phyloP scores from a whole-genome alignment of 163 green algal species.

The Scenedesmus sp. region DNA sequence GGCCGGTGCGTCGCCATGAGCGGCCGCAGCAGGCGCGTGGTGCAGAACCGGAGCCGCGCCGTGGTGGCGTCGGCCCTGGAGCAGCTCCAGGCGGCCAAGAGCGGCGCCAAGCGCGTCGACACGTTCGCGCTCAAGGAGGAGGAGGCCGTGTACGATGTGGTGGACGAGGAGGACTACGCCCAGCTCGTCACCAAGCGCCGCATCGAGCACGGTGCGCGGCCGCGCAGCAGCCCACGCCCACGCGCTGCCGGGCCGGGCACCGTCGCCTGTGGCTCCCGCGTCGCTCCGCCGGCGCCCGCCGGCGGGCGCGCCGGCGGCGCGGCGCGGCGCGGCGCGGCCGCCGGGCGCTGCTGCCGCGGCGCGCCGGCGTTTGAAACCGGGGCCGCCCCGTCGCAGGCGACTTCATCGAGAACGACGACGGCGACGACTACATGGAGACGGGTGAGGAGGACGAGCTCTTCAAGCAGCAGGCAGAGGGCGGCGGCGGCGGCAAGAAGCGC shows the following conservation, averaged over 20 bases:
- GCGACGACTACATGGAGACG: conserved; percentile 82
- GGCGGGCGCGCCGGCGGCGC: too few relatives aligned
- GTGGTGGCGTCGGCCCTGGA: conserved; percentile 26
- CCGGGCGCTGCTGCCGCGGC: too few relatives aligned
- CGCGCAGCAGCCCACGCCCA: too few relatives aligned
- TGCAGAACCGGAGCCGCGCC: conserved; percentile 20
- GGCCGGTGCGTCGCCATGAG: conserved; percentile 25
- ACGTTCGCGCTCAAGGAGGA: conserved; percentile 83
- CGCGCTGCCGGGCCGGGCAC: too few relatives aligned
- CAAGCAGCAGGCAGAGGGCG: conserved; percentile 22
- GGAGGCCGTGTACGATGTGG: conserved; percentile 88
- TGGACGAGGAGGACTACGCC: conserved; percentile 92
- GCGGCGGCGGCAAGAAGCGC: conserved; percentile 30
- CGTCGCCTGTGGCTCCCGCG: too few relatives aligned
- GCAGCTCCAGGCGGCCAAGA: conserved; percentile 29
- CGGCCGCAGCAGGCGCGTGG: conserved; percentile 16
- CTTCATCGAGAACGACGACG: conserved; percentile 93
- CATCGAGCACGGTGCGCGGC: conserved; percentile 73
- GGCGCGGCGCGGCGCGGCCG: too few relatives aligned
- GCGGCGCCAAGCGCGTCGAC: conserved; percentile 52
- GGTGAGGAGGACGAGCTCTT: conserved; percentile 42
- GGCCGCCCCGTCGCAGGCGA: conserved; percentile 49
- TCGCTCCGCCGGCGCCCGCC: too few relatives aligned
- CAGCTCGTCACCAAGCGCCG: conserved; percentile 86
- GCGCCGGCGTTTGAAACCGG: too few relatives aligned